Evolutionary conservation across 768 basidiomycete species (phyloP).

Genomic region (Asterophora lycoperdoides): DNA sequence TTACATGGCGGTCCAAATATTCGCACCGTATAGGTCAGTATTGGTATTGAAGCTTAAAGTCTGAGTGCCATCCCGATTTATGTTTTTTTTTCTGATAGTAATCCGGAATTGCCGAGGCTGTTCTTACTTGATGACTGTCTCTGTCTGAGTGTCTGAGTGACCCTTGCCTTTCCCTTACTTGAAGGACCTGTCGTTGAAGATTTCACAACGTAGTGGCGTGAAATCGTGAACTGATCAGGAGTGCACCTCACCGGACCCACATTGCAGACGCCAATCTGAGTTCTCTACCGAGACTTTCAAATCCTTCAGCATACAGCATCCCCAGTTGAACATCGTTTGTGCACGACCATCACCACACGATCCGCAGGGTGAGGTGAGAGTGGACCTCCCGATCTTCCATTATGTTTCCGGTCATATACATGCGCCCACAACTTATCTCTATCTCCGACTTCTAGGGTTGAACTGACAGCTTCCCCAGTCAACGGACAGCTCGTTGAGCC

Average conservation of each 20-base stretch:
- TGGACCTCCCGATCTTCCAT: background rate
- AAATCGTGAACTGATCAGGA: too few species aligned
- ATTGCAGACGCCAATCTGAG: background rate
- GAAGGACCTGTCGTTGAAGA: too few species aligned
- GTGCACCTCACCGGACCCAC: background rate
- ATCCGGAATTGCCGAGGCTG: background rate
- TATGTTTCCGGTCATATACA: background rate
- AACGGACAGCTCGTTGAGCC: conserved; percentile 2
- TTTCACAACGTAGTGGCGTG: too few species aligned
- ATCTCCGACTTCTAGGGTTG: conserved; percentile 16
- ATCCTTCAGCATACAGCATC: background rate
- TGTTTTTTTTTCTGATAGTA: background rate
- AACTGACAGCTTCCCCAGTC: background rate
- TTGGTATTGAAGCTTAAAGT: too few species aligned
- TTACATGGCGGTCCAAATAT: conserved; percentile 2
- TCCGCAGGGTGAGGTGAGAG: conserved; percentile 1
- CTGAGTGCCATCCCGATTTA: background rate
- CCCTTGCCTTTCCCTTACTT: too few species aligned
- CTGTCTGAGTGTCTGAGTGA: background rate
- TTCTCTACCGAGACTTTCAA: background rate
- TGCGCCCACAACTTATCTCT: conserved; percentile 1
- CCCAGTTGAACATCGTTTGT: background rate
- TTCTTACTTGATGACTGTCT: too few species aligned
- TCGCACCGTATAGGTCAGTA: background rate
- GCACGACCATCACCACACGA: conserved; percentile 4